These are phyloP conservation scores for rapeseed (Brassica napus) DNA, from an alignment of 345 rosid species.

Conservation along the genomic window DNA sequence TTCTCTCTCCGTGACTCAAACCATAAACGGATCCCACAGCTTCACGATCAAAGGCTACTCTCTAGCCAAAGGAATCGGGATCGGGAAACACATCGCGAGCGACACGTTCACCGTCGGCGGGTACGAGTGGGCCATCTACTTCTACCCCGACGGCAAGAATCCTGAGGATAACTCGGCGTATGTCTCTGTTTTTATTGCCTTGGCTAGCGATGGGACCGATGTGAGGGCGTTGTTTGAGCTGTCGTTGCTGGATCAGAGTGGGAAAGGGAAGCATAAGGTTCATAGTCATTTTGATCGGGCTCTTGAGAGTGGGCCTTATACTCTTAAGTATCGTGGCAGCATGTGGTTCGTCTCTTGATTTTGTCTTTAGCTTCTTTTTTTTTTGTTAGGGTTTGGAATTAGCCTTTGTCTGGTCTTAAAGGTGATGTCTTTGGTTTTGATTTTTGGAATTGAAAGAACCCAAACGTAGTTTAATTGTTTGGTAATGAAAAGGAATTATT, in stretches of 20 bases:
- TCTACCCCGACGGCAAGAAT: conserved; percentile 90
- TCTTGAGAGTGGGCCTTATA: conserved; percentile 89
- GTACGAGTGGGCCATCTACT: conserved; percentile 89
- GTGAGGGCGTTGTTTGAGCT: conserved; percentile 88
- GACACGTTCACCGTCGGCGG: conserved; percentile 83
- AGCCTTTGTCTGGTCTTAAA: not conserved
- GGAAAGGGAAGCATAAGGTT: conserved; percentile 82
- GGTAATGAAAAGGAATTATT: not conserved
- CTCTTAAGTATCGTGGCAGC: conserved; percentile 83
- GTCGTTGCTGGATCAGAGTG: conserved; percentile 79
- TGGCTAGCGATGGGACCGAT: conserved; percentile 94
- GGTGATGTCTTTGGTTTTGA: not conserved
- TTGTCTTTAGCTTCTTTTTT: not conserved
- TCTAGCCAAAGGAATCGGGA: conserved; percentile 85
- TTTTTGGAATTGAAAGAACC: not conserved
- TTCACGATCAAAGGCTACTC: conserved; percentile 89
- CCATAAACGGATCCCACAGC: conserved; percentile 81
- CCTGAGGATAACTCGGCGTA: conserved; percentile 79
- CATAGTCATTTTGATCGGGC: conserved; percentile 91
- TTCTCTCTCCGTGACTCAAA: conserved; percentile 77
- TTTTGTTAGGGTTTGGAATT: not conserved
- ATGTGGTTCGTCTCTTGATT: not conserved
- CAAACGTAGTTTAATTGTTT: not conserved
- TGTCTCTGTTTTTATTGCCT: conserved; percentile 86
- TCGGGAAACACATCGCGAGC: conserved; percentile 92